These are phyloP conservation scores for Capronia coronata DNA, from an alignment of 2,329 filamentous ascomycete species.

Conservation along the genomic window DNA sequence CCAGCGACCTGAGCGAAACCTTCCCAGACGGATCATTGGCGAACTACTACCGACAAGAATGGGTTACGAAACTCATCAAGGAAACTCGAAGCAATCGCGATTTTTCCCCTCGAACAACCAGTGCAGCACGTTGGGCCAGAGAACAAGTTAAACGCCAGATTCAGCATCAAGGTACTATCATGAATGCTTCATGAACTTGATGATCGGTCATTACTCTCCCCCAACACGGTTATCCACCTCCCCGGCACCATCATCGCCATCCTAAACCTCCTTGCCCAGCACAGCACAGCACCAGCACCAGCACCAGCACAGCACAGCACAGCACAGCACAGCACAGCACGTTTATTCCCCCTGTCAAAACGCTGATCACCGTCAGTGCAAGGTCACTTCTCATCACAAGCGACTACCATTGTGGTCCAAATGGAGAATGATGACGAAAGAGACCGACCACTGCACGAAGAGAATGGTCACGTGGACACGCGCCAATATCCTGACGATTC, in stretches of 20 bases:
- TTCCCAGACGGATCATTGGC: conserved; percentile 86
- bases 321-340: conserved; percentile 15
- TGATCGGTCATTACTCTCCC: conserved; percentile 14
- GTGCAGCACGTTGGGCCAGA: conserved; percentile 93
- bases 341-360: conserved; percentile 21
- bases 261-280: conserved; percentile 8
- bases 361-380: conserved; percentile 24
- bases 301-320: conserved; percentile 11
- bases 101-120: conserved; percentile 74
- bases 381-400: conserved; percentile 25
- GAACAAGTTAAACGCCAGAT: conserved; percentile 91
- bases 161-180: conserved; percentile 30
- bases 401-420: conserved; percentile 14
- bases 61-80: conserved; percentile 83
- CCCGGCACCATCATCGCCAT: conserved; percentile 17
- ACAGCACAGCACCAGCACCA: conserved; percentile 8
- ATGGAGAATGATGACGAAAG: conserved; percentile 17
- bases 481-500: conserved; percentile 3
- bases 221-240: conserved; percentile 18
- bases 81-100: conserved; percentile 87
- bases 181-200: conserved; percentile 28
- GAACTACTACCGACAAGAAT: conserved; percentile 80
- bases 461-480: conserved; percentile 19
- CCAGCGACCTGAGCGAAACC: conserved; percentile 83
- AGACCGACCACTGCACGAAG: conserved; percentile 13